Percentiles rank a stretch among this genome's conserved stretches.
Evolutionary conservation across 2,329 filamentous ascomycete species (phyloP).

Genomic region (Domatiomyces catenatus): DNA sequence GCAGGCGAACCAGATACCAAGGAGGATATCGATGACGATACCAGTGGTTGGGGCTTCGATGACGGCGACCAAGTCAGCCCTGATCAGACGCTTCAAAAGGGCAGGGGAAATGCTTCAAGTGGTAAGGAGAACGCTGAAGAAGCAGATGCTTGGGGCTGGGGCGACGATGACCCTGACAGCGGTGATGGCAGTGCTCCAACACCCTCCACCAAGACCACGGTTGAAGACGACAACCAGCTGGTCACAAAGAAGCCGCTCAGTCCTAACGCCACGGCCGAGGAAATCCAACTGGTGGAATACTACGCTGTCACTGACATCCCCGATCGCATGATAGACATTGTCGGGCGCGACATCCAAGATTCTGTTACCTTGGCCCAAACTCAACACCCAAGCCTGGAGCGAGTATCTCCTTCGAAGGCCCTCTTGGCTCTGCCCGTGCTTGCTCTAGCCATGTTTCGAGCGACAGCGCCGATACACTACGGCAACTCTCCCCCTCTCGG

Average conservation of each 20-base stretch:
- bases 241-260: conserved; percentile 1
- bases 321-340: conserved; percentile 45
- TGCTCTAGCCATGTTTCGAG: conserved; percentile 36
- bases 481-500: conserved; percentile 31
- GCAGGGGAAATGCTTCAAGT: conserved; percentile 11
- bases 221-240: conserved; percentile 2
- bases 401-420: conserved; percentile 23
- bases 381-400: conserved; percentile 25
- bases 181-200: conserved; percentile 19
- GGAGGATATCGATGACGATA: conserved; percentile 35
- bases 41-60: conserved; percentile 37
- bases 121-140: conserved; percentile 33
- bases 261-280: conserved; percentile 20
- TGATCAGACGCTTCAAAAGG: conserved; percentile 1
- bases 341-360: conserved; percentile 28
- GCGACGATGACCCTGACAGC: conserved; percentile 43
- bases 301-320: conserved; percentile 85
- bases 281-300: conserved; percentile 66
- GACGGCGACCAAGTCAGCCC: conserved; percentile 22
- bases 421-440: conserved; percentile 32
- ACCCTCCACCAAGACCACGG: background rate
- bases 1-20: conserved; percentile 26
- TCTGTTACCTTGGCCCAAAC: conserved; percentile 24
- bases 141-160: conserved; percentile 79
- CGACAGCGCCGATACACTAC: conserved; percentile 33